A percentile compares a stretch with the other conserved stretches of the same genome.
phyloP scores from a whole-genome alignment of 2,329 filamentous ascomycete genomes.

The Hypoxylon sp. region DNA sequence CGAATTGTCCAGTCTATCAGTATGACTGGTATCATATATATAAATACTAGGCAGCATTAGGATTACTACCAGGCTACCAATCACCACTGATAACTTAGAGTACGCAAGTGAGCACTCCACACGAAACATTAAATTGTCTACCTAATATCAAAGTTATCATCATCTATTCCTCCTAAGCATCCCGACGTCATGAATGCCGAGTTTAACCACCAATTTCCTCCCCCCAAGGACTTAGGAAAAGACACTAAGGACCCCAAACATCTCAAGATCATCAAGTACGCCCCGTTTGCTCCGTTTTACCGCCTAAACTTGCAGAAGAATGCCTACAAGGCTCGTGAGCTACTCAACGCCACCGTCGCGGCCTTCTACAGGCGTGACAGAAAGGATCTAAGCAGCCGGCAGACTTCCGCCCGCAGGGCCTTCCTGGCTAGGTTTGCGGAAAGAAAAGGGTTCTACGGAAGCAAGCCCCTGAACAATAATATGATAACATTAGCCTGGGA shows the following conservation, averaged over 20 bases:
- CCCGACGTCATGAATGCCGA: not conserved
- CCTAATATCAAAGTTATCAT: not conserved
- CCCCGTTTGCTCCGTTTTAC: slow-evolving; percentile 25
- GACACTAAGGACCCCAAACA: not conserved
- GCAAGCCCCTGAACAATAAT: not conserved
- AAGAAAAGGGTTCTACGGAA: slow-evolving; percentile 11
- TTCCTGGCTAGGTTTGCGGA: slow-evolving; percentile 16
- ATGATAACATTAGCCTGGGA: not conserved
- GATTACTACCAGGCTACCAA: too few relatives aligned
- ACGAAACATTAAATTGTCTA: too few relatives aligned
- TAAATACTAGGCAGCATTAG: too few relatives aligned
- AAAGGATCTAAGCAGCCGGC: slow-evolving; percentile 17
- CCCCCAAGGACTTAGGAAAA: not conserved
- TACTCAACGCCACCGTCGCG: slow-evolving; percentile 37
- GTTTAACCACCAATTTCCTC: not conserved
- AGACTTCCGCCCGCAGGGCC: slow-evolving; percentile 13
- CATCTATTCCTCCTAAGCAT: not conserved
- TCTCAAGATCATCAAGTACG: slow-evolving; percentile 15
- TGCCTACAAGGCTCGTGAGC: slow-evolving; percentile 31
- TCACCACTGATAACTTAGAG: too few relatives aligned
- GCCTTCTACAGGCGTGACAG: slow-evolving; percentile 30
- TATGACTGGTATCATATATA: too few relatives aligned
- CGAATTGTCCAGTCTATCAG: too few relatives aligned
- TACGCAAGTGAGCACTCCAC: too few relatives aligned
- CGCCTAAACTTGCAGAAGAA: slow-evolving; percentile 16